phyloP scores from a whole-genome alignment of 352 stramenopile genomes.

The Phytophthora constricta region DNA sequence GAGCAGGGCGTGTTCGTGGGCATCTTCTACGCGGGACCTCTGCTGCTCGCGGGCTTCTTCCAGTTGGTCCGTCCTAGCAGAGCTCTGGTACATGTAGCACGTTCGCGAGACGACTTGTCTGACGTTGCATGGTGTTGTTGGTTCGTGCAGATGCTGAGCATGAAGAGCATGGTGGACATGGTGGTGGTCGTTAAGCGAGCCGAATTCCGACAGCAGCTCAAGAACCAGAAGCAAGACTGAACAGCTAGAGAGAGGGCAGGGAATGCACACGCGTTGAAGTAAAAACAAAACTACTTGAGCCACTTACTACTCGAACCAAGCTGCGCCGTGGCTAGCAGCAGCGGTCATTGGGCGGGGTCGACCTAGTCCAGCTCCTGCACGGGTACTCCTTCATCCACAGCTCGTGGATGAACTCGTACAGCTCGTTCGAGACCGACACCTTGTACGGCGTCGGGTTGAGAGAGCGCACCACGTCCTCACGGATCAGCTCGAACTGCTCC shows the following conservation, averaged over 20 bases:
- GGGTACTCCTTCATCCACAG: constrained; percentile 94
- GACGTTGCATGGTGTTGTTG: not conserved
- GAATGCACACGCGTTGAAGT: not conserved
- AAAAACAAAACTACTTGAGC: constrained; percentile 36
- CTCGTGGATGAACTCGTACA: constrained; percentile 96
- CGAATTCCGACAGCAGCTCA: constrained; percentile 62
- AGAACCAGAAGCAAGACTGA: constrained; percentile 57
- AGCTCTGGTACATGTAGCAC: too few species aligned
- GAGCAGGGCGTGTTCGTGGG: constrained; percentile 80
- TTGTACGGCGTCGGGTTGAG: constrained; percentile 97
- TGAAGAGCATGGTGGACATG: constrained; percentile 84
- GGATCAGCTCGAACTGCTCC: constrained; percentile 93
- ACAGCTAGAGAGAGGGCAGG: constrained; percentile 44
- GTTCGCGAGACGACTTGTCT: too few species aligned
- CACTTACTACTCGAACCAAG: constrained; percentile 30
- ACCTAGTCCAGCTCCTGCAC: constrained; percentile 83
- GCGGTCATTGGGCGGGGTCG: not conserved
- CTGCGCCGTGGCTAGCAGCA: constrained; percentile 17
- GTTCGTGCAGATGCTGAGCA: constrained; percentile 61
- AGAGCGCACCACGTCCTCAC: constrained; percentile 94
- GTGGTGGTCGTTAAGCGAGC: constrained; percentile 80
- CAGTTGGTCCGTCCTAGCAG: constrained; percentile 77
- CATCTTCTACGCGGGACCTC: constrained; percentile 79
- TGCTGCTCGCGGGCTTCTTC: constrained; percentile 81
- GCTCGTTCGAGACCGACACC: constrained; percentile 87